Base-by-base conservation (phyloP, 208 protist species). In the Crithidia brevicula region DNA sequence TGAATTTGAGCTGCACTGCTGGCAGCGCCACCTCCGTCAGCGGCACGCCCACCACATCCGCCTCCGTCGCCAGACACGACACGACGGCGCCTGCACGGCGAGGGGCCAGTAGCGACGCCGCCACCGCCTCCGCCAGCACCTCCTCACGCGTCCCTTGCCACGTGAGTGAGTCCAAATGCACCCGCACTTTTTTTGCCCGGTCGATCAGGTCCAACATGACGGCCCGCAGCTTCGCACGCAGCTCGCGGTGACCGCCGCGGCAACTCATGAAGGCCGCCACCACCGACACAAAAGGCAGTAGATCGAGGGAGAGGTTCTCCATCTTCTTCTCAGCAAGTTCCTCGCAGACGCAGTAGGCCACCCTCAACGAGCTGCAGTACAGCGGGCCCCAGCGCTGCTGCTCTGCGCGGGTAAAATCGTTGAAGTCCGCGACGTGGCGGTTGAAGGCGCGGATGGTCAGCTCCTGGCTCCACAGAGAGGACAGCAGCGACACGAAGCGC, bases 241-340 rank as follows among this genome's bases (percentile, higher is more conserved):
- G 72, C 79, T 95, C 86, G 2, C 83, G 82, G 58, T 95, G 86
- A 20, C 89, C 89, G 10, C 86, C 86, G n/a, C 73, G 58, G 70
- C 86, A 95, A 1, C 81, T 77, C 4, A 85, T 52, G 52, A 95
- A 87, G n/a, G 76, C 34, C 13, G 86, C 78, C 8, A 92, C 82
- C 4, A 84, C 79, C 27, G 83, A 74, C 20, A 92, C 79, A 28
- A 95, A 82, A 0, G 73, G 64, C 36, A 89, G 69, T 28, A 89
- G 83, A 15, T 74, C 53, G 47, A 76, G 69, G 1, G 89, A 80
- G 6, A 91, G 61, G 22, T 76, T 66, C 57, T 91, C 74, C 25
- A 83, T 77, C 13, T 79, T 77, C 7, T 82, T 79, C 64, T 74
- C 67, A 5, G 33, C 15, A n/a, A 95, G 47, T 30, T 86, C 67